Conservation (phyloP, 768 basidiomycete species). For the Mrakia blollopis region DNA sequence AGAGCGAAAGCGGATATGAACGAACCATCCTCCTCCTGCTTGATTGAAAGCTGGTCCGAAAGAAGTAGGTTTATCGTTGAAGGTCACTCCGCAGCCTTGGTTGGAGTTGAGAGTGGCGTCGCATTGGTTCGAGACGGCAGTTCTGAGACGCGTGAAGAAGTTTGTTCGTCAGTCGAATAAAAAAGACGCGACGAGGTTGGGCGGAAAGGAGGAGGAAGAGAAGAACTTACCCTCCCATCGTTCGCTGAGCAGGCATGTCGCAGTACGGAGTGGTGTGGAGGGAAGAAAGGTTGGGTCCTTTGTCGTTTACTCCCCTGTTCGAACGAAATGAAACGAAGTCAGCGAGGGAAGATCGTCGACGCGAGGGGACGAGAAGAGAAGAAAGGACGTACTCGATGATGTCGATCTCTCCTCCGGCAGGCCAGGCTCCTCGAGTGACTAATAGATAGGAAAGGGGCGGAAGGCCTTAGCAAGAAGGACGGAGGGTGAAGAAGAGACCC, state of each 20-base stretch:
- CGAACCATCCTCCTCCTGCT: slow-evolving; percentile 66
- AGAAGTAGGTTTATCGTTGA: slow-evolving; percentile 52
- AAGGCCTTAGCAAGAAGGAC: not conserved
- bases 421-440: slow-evolving; percentile 34
- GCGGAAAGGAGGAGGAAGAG: not conserved
- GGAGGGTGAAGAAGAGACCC: slow-evolving; percentile 26
- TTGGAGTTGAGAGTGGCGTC: slow-evolving; percentile 41
- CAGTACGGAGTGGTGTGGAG: slow-evolving; percentile 18
- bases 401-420: slow-evolving; percentile 27
- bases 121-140: slow-evolving; percentile 42
- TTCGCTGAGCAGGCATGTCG: slow-evolving; percentile 47
- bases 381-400: slow-evolving; percentile 7
- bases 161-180: too few species aligned
- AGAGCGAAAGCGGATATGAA: too few species aligned
- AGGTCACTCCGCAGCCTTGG: slow-evolving; percentile 71
- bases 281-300: slow-evolving; percentile 6
- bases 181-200: slow-evolving; percentile 58
- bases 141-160: slow-evolving; percentile 33
- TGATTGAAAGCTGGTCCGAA: slow-evolving; percentile 82
- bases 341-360: too few species aligned
- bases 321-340: too few species aligned
- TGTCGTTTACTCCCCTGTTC: slow-evolving; percentile 8
- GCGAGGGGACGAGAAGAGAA: too few species aligned
- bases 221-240: slow-evolving; percentile 51
- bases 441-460: too few species aligned